These are phyloP conservation scores for Elsinoe fawcettii DNA, from an alignment of 2,329 filamentous ascomycete genomes.

Conservation along the genomic window DNA sequence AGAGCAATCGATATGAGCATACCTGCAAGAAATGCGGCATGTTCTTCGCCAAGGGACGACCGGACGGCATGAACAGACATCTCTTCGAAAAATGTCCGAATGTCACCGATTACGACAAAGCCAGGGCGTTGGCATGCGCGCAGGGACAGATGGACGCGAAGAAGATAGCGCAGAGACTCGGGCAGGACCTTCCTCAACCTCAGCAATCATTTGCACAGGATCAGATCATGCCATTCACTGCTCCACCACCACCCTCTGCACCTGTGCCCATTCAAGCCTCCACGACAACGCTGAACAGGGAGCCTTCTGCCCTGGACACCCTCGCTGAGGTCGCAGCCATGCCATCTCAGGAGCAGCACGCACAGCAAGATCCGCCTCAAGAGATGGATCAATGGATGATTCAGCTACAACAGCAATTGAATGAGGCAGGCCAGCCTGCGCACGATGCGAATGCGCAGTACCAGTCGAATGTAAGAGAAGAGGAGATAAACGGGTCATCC, in stretches of 20 bases:
- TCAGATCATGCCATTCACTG: neutral
- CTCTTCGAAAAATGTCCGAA: slow-evolving; percentile 81
- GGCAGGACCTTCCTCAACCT: neutral
- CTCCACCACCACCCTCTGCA: neutral
- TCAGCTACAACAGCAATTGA: slow-evolving; percentile 18
- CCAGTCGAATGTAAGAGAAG: neutral
- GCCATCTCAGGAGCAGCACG: slow-evolving; percentile 27
- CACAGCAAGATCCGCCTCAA: slow-evolving; percentile 25
- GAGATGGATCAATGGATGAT: slow-evolving; percentile 18
- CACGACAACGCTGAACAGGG: slow-evolving; percentile 14
- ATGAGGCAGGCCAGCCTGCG: slow-evolving; percentile 13
- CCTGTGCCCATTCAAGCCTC: slow-evolving; percentile 9
- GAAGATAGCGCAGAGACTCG: slow-evolving; percentile 5
- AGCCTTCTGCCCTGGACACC: slow-evolving; percentile 65
- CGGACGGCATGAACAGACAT: slow-evolving; percentile 73
- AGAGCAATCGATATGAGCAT: slow-evolving; percentile 85
- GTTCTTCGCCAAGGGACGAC: slow-evolving; percentile 81
- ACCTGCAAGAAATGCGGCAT: slow-evolving; percentile 84
- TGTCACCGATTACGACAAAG: slow-evolving; percentile 46
- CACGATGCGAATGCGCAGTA: neutral
- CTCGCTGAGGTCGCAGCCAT: slow-evolving; percentile 62
- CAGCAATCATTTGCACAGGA: neutral
- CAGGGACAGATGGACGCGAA: slow-evolving; percentile 7
- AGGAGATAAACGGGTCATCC: neutral
- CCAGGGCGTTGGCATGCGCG: slow-evolving; percentile 25